Evolutionary conservation across 495 filamentous ascomycete species (phyloP).

Genomic region (Tuber magnatum): DNA sequence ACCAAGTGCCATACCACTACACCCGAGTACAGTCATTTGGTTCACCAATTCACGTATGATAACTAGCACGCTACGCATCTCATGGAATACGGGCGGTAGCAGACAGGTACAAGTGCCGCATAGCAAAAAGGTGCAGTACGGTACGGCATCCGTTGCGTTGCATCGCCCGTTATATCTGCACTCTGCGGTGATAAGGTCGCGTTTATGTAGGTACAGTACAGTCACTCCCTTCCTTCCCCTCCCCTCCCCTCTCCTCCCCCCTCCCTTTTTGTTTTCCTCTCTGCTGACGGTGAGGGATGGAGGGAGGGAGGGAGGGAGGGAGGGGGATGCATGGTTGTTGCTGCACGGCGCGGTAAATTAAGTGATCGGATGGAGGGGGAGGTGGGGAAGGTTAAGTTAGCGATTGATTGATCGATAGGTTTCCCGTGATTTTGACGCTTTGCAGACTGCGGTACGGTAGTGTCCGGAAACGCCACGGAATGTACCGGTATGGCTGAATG

Average conservation of each 20-base stretch:
- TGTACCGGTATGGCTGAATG: too few relatives aligned
- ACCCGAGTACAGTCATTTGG: background rate
- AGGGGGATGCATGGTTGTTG: background rate
- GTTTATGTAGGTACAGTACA: background rate
- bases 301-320: background rate
- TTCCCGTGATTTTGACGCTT: background rate
- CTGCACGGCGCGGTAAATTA: background rate
- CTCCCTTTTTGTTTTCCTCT: too few relatives aligned
- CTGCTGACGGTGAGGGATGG: background rate
- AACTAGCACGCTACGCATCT: background rate
- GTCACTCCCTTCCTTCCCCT: background rate
- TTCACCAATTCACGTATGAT: background rate
- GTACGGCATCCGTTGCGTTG: background rate
- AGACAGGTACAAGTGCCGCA: background rate
- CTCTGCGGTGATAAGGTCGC: background rate
- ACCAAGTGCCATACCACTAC: background rate
- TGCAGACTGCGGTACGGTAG: too few relatives aligned
- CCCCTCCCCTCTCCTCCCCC: too few relatives aligned
- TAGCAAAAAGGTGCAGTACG: background rate
- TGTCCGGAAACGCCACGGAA: background rate
- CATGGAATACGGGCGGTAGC: background rate
- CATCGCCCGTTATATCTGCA: background rate
- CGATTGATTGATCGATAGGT: background rate
- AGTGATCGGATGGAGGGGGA: background rate
- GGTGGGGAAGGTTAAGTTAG: background rate